A percentile compares a stretch with the other conserved stretches of the same genome.
Conservation (phyloP, 208 protist species). For the Perkinsela sp. region DNA sequence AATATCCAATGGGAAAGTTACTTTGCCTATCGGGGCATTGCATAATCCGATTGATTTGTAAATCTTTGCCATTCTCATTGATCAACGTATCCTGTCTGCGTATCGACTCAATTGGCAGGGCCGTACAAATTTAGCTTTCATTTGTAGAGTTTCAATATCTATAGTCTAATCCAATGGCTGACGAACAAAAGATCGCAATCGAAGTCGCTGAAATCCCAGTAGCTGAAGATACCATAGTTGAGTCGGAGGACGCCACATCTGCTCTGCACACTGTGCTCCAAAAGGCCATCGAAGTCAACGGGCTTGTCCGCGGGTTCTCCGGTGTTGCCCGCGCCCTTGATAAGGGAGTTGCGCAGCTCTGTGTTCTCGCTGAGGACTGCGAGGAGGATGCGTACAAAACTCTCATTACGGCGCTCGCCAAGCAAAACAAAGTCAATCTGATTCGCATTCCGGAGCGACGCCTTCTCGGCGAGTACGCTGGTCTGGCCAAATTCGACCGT, state of each 20-base stretch:
- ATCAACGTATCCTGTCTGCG: too few species aligned
- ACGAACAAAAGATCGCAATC: background rate
- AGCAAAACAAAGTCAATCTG: constrained; percentile 44
- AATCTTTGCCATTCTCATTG: too few species aligned
- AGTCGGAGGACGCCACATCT: constrained; percentile 33
- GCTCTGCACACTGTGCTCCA: constrained; percentile 51
- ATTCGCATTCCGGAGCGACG: constrained; percentile 48
- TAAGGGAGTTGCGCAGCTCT: constrained; percentile 41
- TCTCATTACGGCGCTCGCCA: constrained; percentile 40
- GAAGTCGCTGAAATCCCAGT: background rate
- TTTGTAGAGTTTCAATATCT: too few species aligned
- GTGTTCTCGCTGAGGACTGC: constrained; percentile 60
- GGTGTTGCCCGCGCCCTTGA: constrained; percentile 50
- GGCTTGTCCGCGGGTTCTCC: constrained; percentile 49
- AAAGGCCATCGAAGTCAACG: constrained; percentile 50
- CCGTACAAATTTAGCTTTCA: too few species aligned
- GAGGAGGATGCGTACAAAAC: constrained; percentile 70
- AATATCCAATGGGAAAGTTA: too few species aligned
- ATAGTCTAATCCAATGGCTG: too few species aligned
- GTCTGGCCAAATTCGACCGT: constrained; percentile 18
- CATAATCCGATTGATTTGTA: too few species aligned
- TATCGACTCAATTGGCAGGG: too few species aligned
- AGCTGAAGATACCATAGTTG: background rate
- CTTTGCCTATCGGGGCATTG: too few species aligned
- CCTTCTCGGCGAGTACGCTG: constrained; percentile 48